Base-by-base conservation (phyloP, 2,329 filamentous ascomycete genomes). In the Capronia americana region DNA sequence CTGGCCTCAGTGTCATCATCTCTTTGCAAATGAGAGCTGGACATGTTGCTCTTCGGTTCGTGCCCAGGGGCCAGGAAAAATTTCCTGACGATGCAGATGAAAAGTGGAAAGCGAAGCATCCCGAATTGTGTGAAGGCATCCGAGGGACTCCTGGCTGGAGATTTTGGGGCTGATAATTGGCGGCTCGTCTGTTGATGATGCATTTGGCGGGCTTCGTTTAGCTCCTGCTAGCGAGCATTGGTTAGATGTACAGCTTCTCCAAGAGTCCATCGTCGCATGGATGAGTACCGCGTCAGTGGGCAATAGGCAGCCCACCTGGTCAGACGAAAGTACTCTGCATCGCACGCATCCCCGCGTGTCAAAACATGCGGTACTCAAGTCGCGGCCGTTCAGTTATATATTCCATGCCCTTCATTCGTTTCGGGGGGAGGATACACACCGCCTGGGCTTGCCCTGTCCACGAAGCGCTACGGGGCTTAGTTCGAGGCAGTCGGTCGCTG, bases 21-120 rank as follows among this genome's bases (percentile, higher is more conserved):
- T 93, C 91, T 66, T 80, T 94, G 71, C 91, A 92, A 79, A 81
- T 94, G 77, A 83, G 87, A 32, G 83, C 80, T n/a, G 80, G 80
- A 5, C 57, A 68, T 54, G 86, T 94, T 38, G 88, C 89, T 0
- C 79, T 94, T 48, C 80, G 90, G 69, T 77, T 94, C 70, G 88
- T 92, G 10, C 87, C 80, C 79, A 86, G 89, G 71, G 91, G 91
- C 0, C 78, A 85, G 69, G 92, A 93, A 82, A 84, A 85, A 73
- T 93, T 93, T 78, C 71, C 70, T 44, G 64, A 69, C 10, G 62
- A 73, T 61, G 66, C 77, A 73, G 71, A 73, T 61, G 67, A 71
- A 44, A 67, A 67, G 30, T 73, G 71, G 71, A 73, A 73, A 55
- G 57, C 54, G 50, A 73, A 72, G 58, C 70, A 72, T 63, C 70